A percentile compares a stretch with the other conserved stretches of the same genome.
These are phyloP conservation scores for Colletotrichum siamense DNA, from an alignment of 2,329 filamentous ascomycete genomes.

Conservation along the genomic window DNA sequence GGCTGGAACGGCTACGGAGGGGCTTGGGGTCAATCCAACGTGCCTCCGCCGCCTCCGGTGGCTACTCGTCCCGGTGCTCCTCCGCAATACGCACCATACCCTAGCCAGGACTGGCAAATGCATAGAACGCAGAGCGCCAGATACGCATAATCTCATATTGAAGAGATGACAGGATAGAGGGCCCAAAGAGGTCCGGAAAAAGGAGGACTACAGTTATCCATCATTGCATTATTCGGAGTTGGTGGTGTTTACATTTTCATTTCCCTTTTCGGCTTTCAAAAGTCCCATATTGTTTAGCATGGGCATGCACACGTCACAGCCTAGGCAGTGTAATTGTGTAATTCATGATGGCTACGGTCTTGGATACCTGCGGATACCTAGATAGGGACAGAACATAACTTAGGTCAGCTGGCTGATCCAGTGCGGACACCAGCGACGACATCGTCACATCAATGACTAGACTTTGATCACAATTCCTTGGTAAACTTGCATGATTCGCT, in stretches of 20 bases:
- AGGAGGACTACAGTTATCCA: constrained; percentile 11
- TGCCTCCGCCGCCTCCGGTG: constrained; percentile 10
- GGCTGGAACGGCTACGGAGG: constrained; percentile 25
- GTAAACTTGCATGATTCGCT: neutral
- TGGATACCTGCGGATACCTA: constrained; percentile 6
- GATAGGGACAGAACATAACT: constrained; percentile 12
- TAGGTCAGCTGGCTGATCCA: constrained; percentile 25
- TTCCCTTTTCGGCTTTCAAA: neutral
- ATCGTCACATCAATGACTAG: neutral
- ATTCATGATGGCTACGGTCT: constrained; percentile 10
- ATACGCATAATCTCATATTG: constrained; percentile 26
- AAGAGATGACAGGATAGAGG: neutral
- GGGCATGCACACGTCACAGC: neutral
- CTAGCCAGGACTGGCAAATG: constrained; percentile 7
- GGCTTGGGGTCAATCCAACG: constrained; percentile 8
- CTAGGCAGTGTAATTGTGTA: constrained; percentile 1
- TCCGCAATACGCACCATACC: constrained; percentile 3
- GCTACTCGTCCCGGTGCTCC: constrained; percentile 5
- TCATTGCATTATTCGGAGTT: constrained; percentile 22
- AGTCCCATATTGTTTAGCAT: neutral
- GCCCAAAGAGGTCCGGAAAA: neutral
- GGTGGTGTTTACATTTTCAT: constrained; percentile 11
- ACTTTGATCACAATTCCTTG: neutral
- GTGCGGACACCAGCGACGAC: constrained; percentile 6
- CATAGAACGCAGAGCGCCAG: constrained; percentile 23